Conservation (phyloP, 1,284 basidiomycete species). For the Ustilago cynodontis region DNA sequence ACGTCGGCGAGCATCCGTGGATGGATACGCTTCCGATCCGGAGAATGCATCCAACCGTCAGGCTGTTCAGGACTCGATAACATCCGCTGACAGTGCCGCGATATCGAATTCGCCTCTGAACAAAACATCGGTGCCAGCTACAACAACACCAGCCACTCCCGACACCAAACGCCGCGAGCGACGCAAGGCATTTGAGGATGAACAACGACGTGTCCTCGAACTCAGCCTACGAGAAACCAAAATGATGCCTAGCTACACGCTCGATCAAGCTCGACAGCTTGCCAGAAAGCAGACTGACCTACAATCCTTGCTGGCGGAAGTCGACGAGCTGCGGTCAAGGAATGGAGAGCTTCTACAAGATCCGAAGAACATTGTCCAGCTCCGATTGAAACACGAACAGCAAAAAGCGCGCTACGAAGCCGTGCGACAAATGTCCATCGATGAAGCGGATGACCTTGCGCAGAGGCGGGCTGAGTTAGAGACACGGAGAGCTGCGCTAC, state of each 20-base stretch:
- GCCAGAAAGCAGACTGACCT: conserved; percentile 30
- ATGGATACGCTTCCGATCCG: conserved; percentile 48
- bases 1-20: conserved; percentile 22
- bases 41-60: conserved; percentile 28
- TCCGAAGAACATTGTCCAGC: conserved; percentile 22
- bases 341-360: conserved; percentile 16
- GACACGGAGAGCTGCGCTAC: conserved; percentile 13
- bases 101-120: not conserved
- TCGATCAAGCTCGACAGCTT: conserved; percentile 30
- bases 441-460: conserved; percentile 22
- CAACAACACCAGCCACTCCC: conserved; percentile 7
- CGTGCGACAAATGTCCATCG: conserved; percentile 17
- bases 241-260: conserved; percentile 54
- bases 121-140: not conserved
- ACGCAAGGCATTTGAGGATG: conserved; percentile 42
- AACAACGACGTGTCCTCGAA: conserved; percentile 40
- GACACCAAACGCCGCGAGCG: conserved; percentile 25
- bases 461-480: conserved; percentile 18
- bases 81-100: not conserved
- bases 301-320: conserved; percentile 7
- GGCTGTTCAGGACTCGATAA: not conserved
- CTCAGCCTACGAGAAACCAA: conserved; percentile 51
- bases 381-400: conserved; percentile 34
- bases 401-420: conserved; percentile 19
- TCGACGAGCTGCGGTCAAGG: conserved; percentile 10